A percentile compares a stretch with the other conserved stretches of the same genome.
Conservation (phyloP, 1,284 basidiomycete species). For the Meira nashicola region DNA sequence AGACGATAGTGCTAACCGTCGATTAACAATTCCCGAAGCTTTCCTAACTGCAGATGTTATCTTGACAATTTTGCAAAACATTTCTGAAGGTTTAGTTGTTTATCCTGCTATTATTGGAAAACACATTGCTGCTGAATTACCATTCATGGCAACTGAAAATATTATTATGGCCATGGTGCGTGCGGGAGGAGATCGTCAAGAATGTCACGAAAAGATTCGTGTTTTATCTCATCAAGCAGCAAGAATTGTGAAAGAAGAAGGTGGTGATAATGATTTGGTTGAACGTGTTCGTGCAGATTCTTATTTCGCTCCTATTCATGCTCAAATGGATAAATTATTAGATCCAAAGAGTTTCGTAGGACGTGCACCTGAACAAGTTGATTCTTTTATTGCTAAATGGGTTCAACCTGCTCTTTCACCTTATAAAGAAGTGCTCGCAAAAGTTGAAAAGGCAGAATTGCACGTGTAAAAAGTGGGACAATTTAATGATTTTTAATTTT, state of each 20-base stretch:
- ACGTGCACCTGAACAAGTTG: constrained; percentile 47
- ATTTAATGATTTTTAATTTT: neutral
- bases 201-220: constrained; percentile 90
- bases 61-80: constrained; percentile 89
- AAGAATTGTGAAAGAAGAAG: constrained; percentile 88
- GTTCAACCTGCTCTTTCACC: constrained; percentile 75
- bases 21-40: constrained; percentile 91
- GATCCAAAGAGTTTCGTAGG: constrained; percentile 40
- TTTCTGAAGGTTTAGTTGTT: constrained; percentile 93
- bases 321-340: constrained; percentile 55
- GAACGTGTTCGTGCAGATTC: constrained; percentile 69
- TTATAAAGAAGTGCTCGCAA: constrained; percentile 63
- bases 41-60: constrained; percentile 97
- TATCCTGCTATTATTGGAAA: constrained; percentile 92
- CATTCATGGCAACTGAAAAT: constrained; percentile 94
- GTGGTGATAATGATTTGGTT: constrained; percentile 93
- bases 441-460: constrained; percentile 61
- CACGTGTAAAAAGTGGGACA: constrained; percentile 24
- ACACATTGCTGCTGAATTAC: constrained; percentile 87
- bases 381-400: constrained; percentile 74
- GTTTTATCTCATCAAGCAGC: constrained; percentile 96
- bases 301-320: constrained; percentile 62
- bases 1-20: constrained; percentile 76
- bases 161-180: constrained; percentile 99
- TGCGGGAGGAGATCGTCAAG: constrained; percentile 86